Base-by-base conservation (phyloP, 1,284 basidiomycete species). In the Ceratobasidium sp. region DNA sequence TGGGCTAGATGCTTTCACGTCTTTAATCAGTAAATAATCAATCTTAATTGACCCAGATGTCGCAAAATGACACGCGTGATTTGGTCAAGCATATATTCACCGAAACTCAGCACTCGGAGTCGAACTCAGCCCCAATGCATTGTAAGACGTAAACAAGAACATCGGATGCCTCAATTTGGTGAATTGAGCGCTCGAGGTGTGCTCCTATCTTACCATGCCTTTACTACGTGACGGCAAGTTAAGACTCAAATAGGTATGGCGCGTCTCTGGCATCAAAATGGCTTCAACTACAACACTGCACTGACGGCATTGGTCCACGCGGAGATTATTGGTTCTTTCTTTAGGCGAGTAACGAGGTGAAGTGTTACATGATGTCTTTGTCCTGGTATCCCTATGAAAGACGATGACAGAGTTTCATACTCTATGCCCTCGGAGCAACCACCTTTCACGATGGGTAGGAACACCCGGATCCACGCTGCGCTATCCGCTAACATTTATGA, bases 41-140 rank as follows among this genome's bases (percentile, higher is more conserved):
- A 11, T 23, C 12, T 14, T 36, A 21, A 25, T 16, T 5, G 40
- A 11, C 51, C 12, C 25, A 53, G 11, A 25, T 25, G 14, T 25
- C 51, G 12, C 51, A 25, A 14, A 3, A 30, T 25, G 21, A 7
- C 14, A 30, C 18, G n/a, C 21, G n/a, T 8, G 18, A 18, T 21
- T 53, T 14, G 9, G 4, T 53, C 25, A 3, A 30, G 51, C 23
- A 56, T 56, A 36, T 56, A 56, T n/a, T 18, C 54, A n/a, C 21
- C 18, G 16, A 16, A 16, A 42, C 16, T 42, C 16, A 36, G 25
- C 11, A 30, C 11, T 53, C 25, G 51, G 18, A 28, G 6, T 28
- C 11, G 54, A 56, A 30, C 54, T 21, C 30, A 36, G 54, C 54
- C 36, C 33, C 54, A 56, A 36, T 56, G 54, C 54, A n/a, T 56